Evolutionary conservation across 140 eudicot species (phyloP), one percentile per base, ranked within the genome.

Genomic region (Ambrosia hybrid): DNA sequence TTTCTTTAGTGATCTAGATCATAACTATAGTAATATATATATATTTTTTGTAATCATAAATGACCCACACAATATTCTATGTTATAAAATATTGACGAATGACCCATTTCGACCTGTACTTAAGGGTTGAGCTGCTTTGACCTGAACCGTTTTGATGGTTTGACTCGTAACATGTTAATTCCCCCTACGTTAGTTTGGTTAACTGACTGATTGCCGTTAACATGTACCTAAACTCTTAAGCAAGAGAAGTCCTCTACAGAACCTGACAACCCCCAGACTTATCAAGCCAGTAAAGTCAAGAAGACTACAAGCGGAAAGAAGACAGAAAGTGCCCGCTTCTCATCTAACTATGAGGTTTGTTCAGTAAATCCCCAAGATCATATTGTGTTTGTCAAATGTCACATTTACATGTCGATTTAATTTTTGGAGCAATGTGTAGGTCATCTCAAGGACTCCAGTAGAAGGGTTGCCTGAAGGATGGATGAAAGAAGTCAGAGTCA

Each of bases 381-480:
- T 67, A 53, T 57, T 49, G 2, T 17, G 36, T 64, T 63, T 12
- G 5, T 65, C 2, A 46, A 53, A 5, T 62, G 9, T 30, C 43
- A 3, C 30, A 14, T 61, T n/a, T 7, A 55, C 36, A 34, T 34
- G n/a, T 15, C 75, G 5, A 8, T 72, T 69, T 78, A 52, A 65
- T 30, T 56, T 70, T 37, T 82, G 64, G 70, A 73, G 12, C 26
- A 9, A 53, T 76, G 11, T 63, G 16, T 76, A 89, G 96, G 83
- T 75, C 71, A 9, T 77, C 63, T 80, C 79, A 79, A 75, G 69
- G 49, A 60, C 64, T 51, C 60, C 83, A 3, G 85, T 74, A 36
- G 86, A 84, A 9, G 91, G 80, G 74, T 75, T 89, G 13, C 92
- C 96, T 0, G 74, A 78, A 6, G 96, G 92, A 30, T 89, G 96